Percentiles rank a stretch among this genome's conserved stretches.
Evolutionary conservation across 2,329 filamentous ascomycete species (phyloP).

Genomic region (Aspergillus sp.): DNA sequence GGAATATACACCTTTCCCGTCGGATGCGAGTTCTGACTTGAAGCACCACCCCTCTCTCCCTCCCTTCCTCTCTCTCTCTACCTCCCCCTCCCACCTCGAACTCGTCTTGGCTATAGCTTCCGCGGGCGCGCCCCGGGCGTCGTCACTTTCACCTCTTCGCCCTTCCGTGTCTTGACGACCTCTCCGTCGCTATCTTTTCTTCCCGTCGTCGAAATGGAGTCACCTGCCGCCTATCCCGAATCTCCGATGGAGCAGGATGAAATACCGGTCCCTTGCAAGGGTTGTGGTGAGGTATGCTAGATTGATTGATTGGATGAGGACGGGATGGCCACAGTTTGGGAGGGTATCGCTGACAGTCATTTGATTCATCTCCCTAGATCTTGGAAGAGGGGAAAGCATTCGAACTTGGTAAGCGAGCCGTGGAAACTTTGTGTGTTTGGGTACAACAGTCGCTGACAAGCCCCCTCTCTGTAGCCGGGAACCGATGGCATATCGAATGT

Average conservation of each 20-base stretch:
- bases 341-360: not conserved
- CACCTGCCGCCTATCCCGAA: constrained; percentile 55
- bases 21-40: not conserved
- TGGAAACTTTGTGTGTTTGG: constrained; percentile 6
- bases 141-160: not conserved
- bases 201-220: constrained; percentile 47
- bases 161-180: not conserved
- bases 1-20: not conserved
- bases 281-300: constrained; percentile 75
- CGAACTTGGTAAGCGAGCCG: constrained; percentile 71
- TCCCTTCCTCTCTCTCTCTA: not conserved
- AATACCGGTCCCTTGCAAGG: constrained; percentile 81
- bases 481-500: constrained; percentile 98
- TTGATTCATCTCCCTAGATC: constrained; percentile 58
- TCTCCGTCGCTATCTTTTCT: not conserved
- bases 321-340: not conserved
- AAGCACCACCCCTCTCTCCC: constrained; percentile 5
- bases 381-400: constrained; percentile 98
- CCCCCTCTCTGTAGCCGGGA: constrained; percentile 67
- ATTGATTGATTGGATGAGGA: not conserved
- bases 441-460: constrained; percentile 24
- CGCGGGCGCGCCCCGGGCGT: constrained; percentile 8
- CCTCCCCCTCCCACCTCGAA: not conserved
- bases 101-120: not conserved
- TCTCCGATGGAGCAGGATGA: constrained; percentile 75